Evolutionary conservation across 2,329 filamentous ascomycete species (phyloP).

Genomic region (Aspergillus persii): DNA sequence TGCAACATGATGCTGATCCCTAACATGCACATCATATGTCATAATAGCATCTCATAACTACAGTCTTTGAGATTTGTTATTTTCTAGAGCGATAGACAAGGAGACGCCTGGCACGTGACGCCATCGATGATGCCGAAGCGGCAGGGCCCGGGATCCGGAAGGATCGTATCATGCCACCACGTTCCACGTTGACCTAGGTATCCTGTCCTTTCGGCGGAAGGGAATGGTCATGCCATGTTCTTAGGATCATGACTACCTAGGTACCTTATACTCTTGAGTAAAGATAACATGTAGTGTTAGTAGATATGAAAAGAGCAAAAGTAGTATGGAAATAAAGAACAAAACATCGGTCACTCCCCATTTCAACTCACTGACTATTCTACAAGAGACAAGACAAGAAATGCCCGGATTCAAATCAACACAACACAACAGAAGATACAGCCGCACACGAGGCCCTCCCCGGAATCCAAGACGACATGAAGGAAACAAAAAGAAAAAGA

Average conservation of each 20-base stretch:
- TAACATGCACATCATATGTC: too few species aligned
- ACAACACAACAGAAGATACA: conserved; percentile 5
- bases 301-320: conserved; percentile 3
- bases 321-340: conserved; percentile 15
- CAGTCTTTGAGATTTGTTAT: too few species aligned
- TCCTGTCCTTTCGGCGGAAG: background rate
- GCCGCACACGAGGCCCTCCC: conserved; percentile 5
- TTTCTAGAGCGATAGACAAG: too few species aligned
- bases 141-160: background rate
- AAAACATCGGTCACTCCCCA: conserved; percentile 14
- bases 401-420: conserved; percentile 13
- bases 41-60: too few species aligned
- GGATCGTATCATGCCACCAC: background rate
- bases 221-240: background rate
- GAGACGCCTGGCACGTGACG: background rate
- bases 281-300: background rate
- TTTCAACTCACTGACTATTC: conserved; percentile 21
- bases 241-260: background rate
- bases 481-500: background rate
- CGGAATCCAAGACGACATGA: conserved; percentile 5
- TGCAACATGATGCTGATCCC: too few species aligned
- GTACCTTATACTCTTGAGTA: background rate
- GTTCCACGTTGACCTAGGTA: background rate
- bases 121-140: background rate
- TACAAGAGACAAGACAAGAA: conserved; percentile 18